phyloP scores from a whole-genome alignment of 2,329 filamentous ascomycete species.

The Zasmidium angulare region DNA sequence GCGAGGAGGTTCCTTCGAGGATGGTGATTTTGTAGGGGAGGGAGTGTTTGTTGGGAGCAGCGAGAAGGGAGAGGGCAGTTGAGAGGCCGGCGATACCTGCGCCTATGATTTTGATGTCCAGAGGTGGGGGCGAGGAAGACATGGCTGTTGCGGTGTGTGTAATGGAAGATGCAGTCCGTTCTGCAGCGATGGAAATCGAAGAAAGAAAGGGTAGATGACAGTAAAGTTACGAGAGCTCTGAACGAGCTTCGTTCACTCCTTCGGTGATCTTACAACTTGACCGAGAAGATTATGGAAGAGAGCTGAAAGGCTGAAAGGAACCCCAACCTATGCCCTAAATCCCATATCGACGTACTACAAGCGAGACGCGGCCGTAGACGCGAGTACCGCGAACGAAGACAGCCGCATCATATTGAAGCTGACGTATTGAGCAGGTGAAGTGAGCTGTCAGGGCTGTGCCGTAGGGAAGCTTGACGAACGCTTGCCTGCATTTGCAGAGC shows the following conservation, averaged over 20 bases:
- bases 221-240: too few relatives aligned
- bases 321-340: too few relatives aligned
- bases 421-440: neutral
- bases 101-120: conserved; percentile 21
- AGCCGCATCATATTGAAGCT: neutral
- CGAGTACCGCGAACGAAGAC: neutral
- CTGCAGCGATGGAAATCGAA: too few relatives aligned
- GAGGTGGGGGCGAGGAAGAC: neutral
- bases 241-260: too few relatives aligned
- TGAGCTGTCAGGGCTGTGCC: neutral
- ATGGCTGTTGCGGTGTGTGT: neutral
- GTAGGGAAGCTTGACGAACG: neutral
- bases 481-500: too few relatives aligned
- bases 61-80: conserved; percentile 34
- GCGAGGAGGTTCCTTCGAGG: conserved; percentile 36
- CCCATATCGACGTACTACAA: too few relatives aligned
- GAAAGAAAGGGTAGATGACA: too few relatives aligned
- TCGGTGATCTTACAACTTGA: too few relatives aligned
- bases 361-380: neutral
- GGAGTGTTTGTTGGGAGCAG: conserved; percentile 28
- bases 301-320: neutral
- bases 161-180: neutral
- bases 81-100: conserved; percentile 40
- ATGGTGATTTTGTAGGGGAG: conserved; percentile 36
- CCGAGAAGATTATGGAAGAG: too few relatives aligned